Evolutionary conservation across 176 grass and related monocot genomes (phyloP), one percentile per base, ranked within the genome.

Genomic region (Dactylis glomerata): DNA sequence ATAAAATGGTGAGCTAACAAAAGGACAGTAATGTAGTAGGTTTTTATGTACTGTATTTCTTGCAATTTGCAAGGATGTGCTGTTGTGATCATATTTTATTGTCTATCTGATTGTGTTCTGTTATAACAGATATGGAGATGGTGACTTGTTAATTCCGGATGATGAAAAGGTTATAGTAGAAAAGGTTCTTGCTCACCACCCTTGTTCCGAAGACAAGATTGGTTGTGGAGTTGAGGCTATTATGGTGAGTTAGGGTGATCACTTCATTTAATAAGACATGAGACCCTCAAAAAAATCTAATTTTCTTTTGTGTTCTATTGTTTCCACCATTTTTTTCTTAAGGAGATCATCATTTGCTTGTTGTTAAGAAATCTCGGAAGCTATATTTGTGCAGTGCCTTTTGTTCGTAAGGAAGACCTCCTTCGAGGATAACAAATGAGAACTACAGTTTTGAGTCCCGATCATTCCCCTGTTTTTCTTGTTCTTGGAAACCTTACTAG

Each of bases 101-200:
- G 13, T 41, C 23, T 27, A 20, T 69, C 28, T 89, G 40, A 85
- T 67, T 57, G 23, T 24, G 5, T 51, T 83, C 10, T 77, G 50
- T 61, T 86, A 40, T 46, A 75, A 63, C 84, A 97, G 95, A 83
- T 97, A 97, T 76, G 16, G 22, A 77, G 65, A 97, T 88, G 92
- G 90, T n/a, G 68, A 12, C 34, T 58, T 79, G 81, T 59, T 97
- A 70, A 86, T 63, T 75, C 77, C 55, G 46, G 68, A 89, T 38
- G 95, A 97, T 17, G 84, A 91, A 44, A 84, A 94, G 41, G n/a
- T 81, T 78, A 64, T 97, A 2, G 23, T 85, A 70, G 84, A 91
- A 91, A 97, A 93, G 78, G 85, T 97, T 93, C 91, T 97, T 81
- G 63, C 79, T 62, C 80, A 92, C 69, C 95, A 97, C 77, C 95